Evolutionary conservation across 2,329 filamentous ascomycete species (phyloP), one percentile per base, ranked within the genome.

Genomic region (Colletotrichum destructivum): DNA sequence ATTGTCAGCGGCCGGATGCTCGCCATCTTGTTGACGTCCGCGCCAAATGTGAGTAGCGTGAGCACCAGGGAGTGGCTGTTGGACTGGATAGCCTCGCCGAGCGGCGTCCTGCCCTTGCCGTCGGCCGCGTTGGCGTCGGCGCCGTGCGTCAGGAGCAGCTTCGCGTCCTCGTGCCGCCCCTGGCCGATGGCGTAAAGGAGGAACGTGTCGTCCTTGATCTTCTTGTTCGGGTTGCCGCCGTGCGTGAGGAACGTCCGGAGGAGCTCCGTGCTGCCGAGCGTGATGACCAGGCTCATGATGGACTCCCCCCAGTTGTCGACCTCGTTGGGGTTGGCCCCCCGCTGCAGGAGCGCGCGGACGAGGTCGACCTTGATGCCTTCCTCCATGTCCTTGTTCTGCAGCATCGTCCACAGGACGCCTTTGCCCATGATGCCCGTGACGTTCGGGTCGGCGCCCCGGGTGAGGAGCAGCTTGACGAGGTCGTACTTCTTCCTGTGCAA

Each of bases 171-270:
- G 4, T 44, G 47, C 35, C 47, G 73, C 0, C 75, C 75, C 0
- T 74, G 71, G 12, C 78, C 76, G 3, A 83, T 75, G 7, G 80
- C 78, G 31, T 82, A 77, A 1, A 79, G 71, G 0, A 83, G 74
- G 9, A 79, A 72, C 0, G 80, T 80, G 6, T 71, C 74, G 6
- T 73, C 54, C 35, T 62, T 59, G 51, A 75, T 42, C 26, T 46
- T 54, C 51, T 69, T 61, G 46, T 75, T 75, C 13, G 71, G 57
- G 56, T 74, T 68, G n/a, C 70, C 74, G 11, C 74, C 64, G n/a
- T 72, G 73, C 21, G 62, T 44, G 23, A 75, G 66, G 18, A 75
- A 74, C 12, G 62, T 56, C 12, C 60, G 66, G 9, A 74, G 66
- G 12, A 73, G 64, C 9, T 73, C 47, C 7, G 52, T 73, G 21